Percentiles rank a stretch among this genome's conserved stretches.
Conservation (phyloP, 2,329 filamentous ascomycete genomes). For the Cladobotryum mycophilum region DNA sequence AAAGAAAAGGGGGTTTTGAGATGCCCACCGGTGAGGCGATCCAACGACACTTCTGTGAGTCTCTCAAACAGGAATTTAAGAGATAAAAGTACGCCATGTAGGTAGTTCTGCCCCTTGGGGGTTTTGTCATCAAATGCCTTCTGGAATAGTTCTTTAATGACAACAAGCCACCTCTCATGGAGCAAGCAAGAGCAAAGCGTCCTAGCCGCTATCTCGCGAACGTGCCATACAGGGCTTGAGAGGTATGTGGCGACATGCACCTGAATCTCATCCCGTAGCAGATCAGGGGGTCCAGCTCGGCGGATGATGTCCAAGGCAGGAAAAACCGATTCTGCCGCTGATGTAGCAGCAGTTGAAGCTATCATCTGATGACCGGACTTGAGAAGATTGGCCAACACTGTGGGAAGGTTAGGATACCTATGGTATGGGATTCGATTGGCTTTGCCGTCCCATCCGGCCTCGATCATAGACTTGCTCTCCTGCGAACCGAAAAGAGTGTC, state of each 20-base stretch:
- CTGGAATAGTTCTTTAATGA: constrained; percentile 32
- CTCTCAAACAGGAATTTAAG: constrained; percentile 52
- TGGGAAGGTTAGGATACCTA: constrained; percentile 59
- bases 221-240: constrained; percentile 68
- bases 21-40: constrained; percentile 37
- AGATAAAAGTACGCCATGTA: constrained; percentile 54
- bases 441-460: constrained; percentile 57
- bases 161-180: constrained; percentile 41
- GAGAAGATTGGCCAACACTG: constrained; percentile 58
- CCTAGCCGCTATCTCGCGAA: constrained; percentile 72
- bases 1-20: neutral
- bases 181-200: constrained; percentile 61
- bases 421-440: constrained; percentile 62
- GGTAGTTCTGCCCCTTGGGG: constrained; percentile 39
- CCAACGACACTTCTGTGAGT: constrained; percentile 40
- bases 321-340: constrained; percentile 65
- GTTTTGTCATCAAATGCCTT: constrained; percentile 21
- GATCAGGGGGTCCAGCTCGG: constrained; percentile 59
- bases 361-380: constrained; percentile 43
- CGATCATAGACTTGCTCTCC: constrained; percentile 59
- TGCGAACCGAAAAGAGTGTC: constrained; percentile 71
- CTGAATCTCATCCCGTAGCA: constrained; percentile 49
- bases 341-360: constrained; percentile 28
- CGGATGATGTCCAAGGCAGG: constrained; percentile 77
- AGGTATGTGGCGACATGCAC: constrained; percentile 56